phyloP scores from a whole-genome alignment of 495 filamentous ascomycete species.

The Hyphodiscus hymeniophilus region DNA sequence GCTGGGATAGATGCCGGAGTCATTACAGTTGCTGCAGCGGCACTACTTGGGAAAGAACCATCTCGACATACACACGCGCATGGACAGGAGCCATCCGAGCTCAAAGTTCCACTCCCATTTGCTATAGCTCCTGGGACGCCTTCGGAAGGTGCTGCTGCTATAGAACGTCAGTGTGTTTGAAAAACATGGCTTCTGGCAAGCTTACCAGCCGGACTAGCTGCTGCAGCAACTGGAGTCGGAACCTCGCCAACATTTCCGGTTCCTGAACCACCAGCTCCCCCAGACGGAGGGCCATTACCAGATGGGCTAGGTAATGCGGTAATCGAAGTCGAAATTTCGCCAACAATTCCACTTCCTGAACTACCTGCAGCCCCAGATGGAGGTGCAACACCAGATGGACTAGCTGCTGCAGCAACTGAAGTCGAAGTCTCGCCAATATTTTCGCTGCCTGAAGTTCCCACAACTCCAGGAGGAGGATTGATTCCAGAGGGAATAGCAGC shows the following conservation, averaged over 20 bases:
- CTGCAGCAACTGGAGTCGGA: constrained; percentile 2
- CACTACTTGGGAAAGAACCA: constrained; percentile 32
- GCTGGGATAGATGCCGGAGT: not conserved
- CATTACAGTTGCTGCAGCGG: not conserved
- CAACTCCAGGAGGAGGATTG: constrained; percentile 9
- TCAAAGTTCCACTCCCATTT: constrained; percentile 24
- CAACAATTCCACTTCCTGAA: not conserved
- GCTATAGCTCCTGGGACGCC: constrained; percentile 20
- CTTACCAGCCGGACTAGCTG: constrained; percentile 2
- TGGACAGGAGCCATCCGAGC: constrained; percentile 33
- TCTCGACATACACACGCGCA: constrained; percentile 52
- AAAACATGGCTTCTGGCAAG: too few relatives aligned
- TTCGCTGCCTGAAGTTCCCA: too few relatives aligned
- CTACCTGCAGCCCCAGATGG: constrained; percentile 7
- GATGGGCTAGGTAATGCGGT: constrained; percentile 9
- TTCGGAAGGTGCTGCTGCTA: constrained; percentile 8
- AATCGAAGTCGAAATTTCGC: not conserved
- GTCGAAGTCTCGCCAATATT: too few relatives aligned
- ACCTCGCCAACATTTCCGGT: not conserved
- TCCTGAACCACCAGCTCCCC: not conserved
- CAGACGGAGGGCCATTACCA: not conserved
- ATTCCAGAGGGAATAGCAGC: constrained; percentile 4
- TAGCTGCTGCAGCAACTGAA: constrained; percentile 3
- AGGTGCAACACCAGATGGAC: constrained; percentile 4
- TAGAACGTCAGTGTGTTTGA: constrained; percentile 7